These are phyloP conservation scores for Neurospora sp. DNA, from an alignment of 495 filamentous ascomycete genomes.

Conservation along the genomic window DNA sequence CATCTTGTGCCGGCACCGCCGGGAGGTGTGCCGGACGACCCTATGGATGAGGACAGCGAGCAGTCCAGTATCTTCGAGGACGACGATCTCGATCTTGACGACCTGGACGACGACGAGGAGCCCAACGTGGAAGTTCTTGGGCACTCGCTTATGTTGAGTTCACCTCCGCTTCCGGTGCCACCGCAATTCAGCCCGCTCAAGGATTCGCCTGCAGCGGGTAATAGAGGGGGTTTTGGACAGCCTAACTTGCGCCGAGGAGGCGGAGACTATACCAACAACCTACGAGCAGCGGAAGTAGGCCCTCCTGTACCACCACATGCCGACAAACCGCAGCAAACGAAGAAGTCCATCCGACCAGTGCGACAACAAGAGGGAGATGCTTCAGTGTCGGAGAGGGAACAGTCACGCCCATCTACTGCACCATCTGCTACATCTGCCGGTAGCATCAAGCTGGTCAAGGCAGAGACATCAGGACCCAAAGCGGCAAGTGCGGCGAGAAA, in stretches of 20 bases:
- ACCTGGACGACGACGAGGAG: conserved; percentile 38
- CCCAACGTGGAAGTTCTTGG: conserved; percentile 40
- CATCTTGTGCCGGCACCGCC: conserved; percentile 25
- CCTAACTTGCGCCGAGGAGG: background rate
- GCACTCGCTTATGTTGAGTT: conserved; percentile 29
- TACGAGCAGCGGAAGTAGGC: background rate
- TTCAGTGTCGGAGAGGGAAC: background rate
- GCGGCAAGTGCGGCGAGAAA: background rate
- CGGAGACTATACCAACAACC: background rate
- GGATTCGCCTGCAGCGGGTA: conserved; percentile 35
- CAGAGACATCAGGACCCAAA: background rate
- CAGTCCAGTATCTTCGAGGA: conserved; percentile 44
- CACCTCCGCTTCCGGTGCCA: conserved; percentile 23
- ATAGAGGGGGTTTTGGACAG: conserved; percentile 21
- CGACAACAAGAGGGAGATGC: conserved; percentile 13
- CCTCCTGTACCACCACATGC: conserved; percentile 11
- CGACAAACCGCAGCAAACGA: conserved; percentile 16
- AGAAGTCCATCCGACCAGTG: conserved; percentile 13
- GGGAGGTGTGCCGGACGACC: conserved; percentile 22
- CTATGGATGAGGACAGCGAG: conserved; percentile 25
- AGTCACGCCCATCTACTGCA: background rate
- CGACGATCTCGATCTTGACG: conserved; percentile 38
- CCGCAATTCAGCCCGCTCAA: conserved; percentile 38
- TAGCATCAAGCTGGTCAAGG: conserved; percentile 3
- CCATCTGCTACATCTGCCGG: conserved; percentile 3